These are phyloP conservation scores for Cytospora piceae DNA, from an alignment of 2,329 filamentous ascomycete species.

Conservation along the genomic window DNA sequence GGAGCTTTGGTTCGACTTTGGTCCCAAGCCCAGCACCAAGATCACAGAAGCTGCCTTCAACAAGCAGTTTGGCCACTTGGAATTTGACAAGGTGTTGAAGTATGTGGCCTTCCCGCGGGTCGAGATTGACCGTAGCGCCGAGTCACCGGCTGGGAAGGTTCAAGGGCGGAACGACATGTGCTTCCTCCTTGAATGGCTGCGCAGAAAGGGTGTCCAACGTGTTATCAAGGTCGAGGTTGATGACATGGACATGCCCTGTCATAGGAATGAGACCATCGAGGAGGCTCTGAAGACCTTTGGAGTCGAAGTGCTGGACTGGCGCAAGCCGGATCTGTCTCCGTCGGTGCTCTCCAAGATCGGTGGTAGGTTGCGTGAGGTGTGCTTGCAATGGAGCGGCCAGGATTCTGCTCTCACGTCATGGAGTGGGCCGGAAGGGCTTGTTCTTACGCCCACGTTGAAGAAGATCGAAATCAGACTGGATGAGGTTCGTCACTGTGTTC, in stretches of 20 bases:
- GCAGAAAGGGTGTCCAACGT: conserved; percentile 34
- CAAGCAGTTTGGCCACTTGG: neutral
- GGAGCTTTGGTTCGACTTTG: neutral
- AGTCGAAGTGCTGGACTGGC: conserved; percentile 40
- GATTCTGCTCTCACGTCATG: conserved; percentile 39
- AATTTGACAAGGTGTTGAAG: neutral
- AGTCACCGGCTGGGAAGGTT: neutral
- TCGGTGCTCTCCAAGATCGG: conserved; percentile 32
- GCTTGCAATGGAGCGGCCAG: conserved; percentile 39
- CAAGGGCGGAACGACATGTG: neutral
- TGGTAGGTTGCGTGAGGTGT: conserved; percentile 30
- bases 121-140: neutral
- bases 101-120: conserved; percentile 5
- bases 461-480: conserved; percentile 14
- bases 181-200: conserved; percentile 37
- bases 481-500: neutral
- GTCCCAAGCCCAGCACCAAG: neutral
- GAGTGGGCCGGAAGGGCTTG: conserved; percentile 34
- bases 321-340: conserved; percentile 37
- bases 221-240: conserved; percentile 40
- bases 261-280: conserved; percentile 39
- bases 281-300: conserved; percentile 34
- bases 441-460: neutral
- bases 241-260: conserved; percentile 32
- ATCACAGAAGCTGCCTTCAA: neutral